These are phyloP conservation scores for Penicillium sp. DNA, from an alignment of 2,329 filamentous ascomycete genomes.

Conservation along the genomic window DNA sequence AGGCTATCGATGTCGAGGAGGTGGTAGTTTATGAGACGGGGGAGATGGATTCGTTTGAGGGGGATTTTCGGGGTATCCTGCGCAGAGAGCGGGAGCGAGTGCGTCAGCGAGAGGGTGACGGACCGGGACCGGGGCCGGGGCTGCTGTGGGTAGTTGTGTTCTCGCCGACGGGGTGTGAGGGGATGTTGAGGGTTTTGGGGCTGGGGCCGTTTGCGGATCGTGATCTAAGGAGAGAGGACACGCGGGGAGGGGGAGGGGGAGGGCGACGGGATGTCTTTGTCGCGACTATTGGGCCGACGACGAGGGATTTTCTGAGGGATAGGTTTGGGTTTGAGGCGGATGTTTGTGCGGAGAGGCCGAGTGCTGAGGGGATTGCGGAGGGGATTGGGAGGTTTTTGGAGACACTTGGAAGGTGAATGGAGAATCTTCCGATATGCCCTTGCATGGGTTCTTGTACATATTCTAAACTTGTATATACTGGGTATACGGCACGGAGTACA, in stretches of 20 bases:
- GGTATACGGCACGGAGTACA: background rate
- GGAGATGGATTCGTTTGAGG: slow-evolving; percentile 75
- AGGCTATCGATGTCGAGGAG: slow-evolving; percentile 70
- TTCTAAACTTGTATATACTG: background rate
- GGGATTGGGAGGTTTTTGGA: slow-evolving; percentile 62
- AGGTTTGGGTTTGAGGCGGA: slow-evolving; percentile 49
- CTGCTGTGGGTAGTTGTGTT: slow-evolving; percentile 52
- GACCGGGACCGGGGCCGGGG: background rate
- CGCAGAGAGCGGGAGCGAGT: slow-evolving; percentile 12
- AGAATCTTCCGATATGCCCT: too few species aligned
- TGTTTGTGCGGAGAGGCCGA: slow-evolving; percentile 76
- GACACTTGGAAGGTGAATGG: background rate
- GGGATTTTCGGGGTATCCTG: slow-evolving; percentile 63
- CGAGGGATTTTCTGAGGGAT: slow-evolving; percentile 67
- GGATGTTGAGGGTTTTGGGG: slow-evolving; percentile 58
- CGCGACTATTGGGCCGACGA: slow-evolving; percentile 92
- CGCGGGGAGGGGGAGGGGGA: slow-evolving; percentile 10
- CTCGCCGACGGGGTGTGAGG: slow-evolving; percentile 63
- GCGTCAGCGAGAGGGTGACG: background rate
- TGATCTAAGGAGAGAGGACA: background rate
- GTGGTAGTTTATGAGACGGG: slow-evolving; percentile 83
- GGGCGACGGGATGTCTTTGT: slow-evolving; percentile 54
- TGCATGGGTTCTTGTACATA: background rate
- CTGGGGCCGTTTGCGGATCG: slow-evolving; percentile 29
- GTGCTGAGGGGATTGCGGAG: slow-evolving; percentile 72